phyloP scores from a whole-genome alignment of 441 rosid species.

The Bocquillonia castaneifolia region DNA sequence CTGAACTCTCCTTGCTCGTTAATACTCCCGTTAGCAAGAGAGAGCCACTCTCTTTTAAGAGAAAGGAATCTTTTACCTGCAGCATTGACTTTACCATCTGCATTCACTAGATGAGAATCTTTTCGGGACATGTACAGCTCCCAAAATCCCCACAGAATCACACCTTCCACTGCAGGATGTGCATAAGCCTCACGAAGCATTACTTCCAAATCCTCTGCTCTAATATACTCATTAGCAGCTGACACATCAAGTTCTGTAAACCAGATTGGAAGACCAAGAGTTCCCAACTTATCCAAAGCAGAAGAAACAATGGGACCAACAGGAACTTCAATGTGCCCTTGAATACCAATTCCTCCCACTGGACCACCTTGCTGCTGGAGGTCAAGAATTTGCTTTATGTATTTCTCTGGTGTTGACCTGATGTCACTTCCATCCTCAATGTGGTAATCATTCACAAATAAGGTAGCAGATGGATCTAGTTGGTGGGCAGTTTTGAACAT shows the following conservation, averaged over 20 bases:
- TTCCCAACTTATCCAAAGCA: constrained; percentile 67
- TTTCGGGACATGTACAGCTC: constrained; percentile 73
- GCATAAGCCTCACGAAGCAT: constrained; percentile 86
- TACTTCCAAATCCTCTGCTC: constrained; percentile 87
- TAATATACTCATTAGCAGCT: constrained; percentile 55
- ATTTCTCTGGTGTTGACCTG: constrained; percentile 66
- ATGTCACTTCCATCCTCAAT: constrained; percentile 74
- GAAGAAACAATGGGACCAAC: constrained; percentile 63
- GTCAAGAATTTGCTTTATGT: constrained; percentile 50
- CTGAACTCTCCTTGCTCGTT: constrained; percentile 50
- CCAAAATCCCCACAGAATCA: constrained; percentile 94
- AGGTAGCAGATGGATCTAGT: constrained; percentile 60
- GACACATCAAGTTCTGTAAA: constrained; percentile 86
- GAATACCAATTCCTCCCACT: constrained; percentile 81
- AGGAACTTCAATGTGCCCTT: constrained; percentile 78
- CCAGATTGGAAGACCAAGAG: constrained; percentile 85
- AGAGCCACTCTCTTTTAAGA: constrained; percentile 71
- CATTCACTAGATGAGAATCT: constrained; percentile 60
- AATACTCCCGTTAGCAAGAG: constrained; percentile 41
- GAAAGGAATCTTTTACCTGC: constrained; percentile 62
- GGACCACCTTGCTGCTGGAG: constrained; percentile 76
- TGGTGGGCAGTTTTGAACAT: constrained; percentile 72
- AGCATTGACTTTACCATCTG: constrained; percentile 70
- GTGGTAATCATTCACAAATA: constrained; percentile 86
- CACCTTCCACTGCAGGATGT: constrained; percentile 80